Base-by-base conservation (phyloP, 164 flowering plant genomes). In the Liquidambar formosana region DNA sequence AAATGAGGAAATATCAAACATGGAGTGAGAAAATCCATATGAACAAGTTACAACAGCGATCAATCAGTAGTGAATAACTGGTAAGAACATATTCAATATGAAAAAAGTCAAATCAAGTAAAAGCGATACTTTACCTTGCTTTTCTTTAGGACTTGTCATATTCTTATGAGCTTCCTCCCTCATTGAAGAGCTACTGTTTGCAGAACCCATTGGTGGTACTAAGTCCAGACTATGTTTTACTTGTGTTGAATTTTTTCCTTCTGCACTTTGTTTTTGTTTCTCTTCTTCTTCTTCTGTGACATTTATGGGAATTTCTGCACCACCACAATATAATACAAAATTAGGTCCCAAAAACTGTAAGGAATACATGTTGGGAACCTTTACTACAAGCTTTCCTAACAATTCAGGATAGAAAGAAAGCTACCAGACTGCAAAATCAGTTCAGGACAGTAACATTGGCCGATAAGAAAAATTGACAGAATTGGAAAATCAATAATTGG, bases 41-140 rank as follows among this genome's bases (percentile, higher is more conserved):
- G n/a, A 43, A 33, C 4, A 60, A 33, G 18, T 15, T 8, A 5
- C 9, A 9, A 18, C 23, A 60, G 9, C 38, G 46, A 33, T 41
- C 63, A 41, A 65, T 4, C 28, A 5, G 44, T 25, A 57, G 45
- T 25, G 13, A 51, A 56, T n/a, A 25, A 53, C 47, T n/a, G 26
- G 23, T 26, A 57, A 57, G 38, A 57, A 12, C 12, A 22, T 21
- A 56, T 2, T 56, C 12, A 16, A 56, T 56, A 10, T 56, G 27
- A 56, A 56, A 56, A 25, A 8, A 25, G 1, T 22, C 10, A 22
- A 56, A 56, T 52, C 4, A n/a, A n/a, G 1, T 10, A 60, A 14
- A 60, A 60, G 57, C 41, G 28, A 43, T 54, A 54, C 10, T 47
- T 21, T 80, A 80, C 84, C 78, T 77, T 72, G 74, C 56, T 61